Conservation (phyloP, 176 grass and related monocot species). For the Coix lacrymajobi region DNA sequence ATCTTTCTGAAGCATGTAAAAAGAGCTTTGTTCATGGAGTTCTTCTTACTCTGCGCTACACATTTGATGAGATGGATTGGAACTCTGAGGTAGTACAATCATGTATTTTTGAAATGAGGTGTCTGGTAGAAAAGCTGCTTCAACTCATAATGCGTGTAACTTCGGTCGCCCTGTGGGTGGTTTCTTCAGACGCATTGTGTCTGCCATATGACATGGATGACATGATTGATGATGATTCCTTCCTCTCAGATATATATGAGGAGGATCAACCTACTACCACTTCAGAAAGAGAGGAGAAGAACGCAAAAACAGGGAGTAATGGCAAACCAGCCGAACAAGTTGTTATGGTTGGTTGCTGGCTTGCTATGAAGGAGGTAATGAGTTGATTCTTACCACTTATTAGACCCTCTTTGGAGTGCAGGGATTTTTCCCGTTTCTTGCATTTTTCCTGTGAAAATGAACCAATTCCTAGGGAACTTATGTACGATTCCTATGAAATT, state of each 20-base stretch:
- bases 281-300: conserved; percentile 37
- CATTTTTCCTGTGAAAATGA: neutral
- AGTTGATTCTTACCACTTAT: neutral
- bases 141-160: conserved; percentile 85
- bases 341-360: conserved; percentile 99
- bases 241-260: conserved; percentile 55
- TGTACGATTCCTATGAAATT: neutral
- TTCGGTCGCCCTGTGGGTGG: conserved; percentile 86
- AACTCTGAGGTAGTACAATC: conserved; percentile 56
- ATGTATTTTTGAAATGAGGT: conserved; percentile 58
- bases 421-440: neutral
- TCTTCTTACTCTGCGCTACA: conserved; percentile 85
- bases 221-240: conserved; percentile 59
- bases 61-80: conserved; percentile 99
- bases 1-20: conserved; percentile 87
- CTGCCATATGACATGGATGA: conserved; percentile 93
- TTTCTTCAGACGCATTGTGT: conserved; percentile 87
- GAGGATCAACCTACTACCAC: conserved; percentile 40
- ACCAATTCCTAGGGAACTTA: neutral
- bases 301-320: conserved; percentile 43
- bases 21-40: conserved; percentile 94
- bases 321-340: conserved; percentile 64
- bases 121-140: conserved; percentile 79
- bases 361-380: conserved; percentile 98
- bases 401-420: neutral